Percentiles rank a stretch among this genome's conserved stretches.
phyloP scores from a whole-genome alignment of 106 monocot species.

The Dactylorhiza incarnata region DNA sequence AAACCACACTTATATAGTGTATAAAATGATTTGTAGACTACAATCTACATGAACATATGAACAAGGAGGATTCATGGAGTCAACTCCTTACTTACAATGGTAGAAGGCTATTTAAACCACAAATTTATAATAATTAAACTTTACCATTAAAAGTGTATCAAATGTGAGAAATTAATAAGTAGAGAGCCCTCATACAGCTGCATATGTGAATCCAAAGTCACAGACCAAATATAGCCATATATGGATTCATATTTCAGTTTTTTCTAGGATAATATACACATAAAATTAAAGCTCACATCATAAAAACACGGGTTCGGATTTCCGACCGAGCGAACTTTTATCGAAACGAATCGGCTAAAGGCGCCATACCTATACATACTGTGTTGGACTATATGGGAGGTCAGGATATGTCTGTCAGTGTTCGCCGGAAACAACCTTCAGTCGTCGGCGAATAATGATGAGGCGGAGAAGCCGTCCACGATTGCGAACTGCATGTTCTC shows the following conservation, averaged over 20 bases:
- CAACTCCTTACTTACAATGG: too few species aligned
- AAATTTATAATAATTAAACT: too few species aligned
- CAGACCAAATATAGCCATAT: not conserved
- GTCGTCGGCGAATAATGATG: slow-evolving; percentile 6
- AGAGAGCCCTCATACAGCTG: too few species aligned
- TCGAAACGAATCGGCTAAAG: not conserved
- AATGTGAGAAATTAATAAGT: too few species aligned
- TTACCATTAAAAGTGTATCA: too few species aligned
- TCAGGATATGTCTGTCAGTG: not conserved
- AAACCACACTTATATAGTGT: too few species aligned
- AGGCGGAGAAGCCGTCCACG: slow-evolving; percentile 5
- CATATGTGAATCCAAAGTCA: too few species aligned
- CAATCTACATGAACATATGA: too few species aligned
- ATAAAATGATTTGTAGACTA: too few species aligned
- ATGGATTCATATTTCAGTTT: not conserved
- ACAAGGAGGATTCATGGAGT: too few species aligned
- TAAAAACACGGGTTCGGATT: not conserved
- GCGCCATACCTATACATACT: not conserved
- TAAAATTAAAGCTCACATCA: not conserved
- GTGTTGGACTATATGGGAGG: slow-evolving; percentile 2
- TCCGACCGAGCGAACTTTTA: not conserved
- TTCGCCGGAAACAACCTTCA: slow-evolving; percentile 2
- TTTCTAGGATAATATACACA: not conserved
- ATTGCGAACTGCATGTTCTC: slow-evolving; percentile 12
- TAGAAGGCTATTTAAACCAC: too few species aligned